phyloP scores from a whole-genome alignment of 768 basidiomycete genomes.

The Mrakia frigida region DNA sequence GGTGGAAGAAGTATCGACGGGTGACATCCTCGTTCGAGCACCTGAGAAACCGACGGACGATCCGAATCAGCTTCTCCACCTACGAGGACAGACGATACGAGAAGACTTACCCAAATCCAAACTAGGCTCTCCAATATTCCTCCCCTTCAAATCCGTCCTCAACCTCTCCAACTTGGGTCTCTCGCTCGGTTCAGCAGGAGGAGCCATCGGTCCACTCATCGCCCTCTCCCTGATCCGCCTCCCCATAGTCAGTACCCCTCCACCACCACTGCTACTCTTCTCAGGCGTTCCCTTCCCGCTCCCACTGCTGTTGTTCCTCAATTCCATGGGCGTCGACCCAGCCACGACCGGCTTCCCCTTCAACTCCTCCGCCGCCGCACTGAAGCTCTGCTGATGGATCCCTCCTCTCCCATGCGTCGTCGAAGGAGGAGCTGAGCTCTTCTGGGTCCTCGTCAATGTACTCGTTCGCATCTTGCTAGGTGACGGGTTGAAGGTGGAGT shows the following conservation, averaged over 20 bases:
- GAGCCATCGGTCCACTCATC: neutral
- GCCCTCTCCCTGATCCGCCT: neutral
- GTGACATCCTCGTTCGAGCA: slow-evolving; percentile 35
- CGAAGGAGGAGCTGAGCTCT: slow-evolving; percentile 14
- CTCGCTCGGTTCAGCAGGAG: slow-evolving; percentile 42
- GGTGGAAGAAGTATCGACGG: slow-evolving; percentile 22
- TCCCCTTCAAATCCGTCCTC: slow-evolving; percentile 59
- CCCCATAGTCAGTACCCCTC: neutral
- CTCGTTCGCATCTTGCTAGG: neutral
- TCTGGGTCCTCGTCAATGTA: neutral
- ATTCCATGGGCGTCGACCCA: neutral
- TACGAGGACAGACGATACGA: too few species aligned
- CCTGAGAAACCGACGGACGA: neutral
- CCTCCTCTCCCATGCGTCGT: neutral
- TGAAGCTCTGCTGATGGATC: neutral
- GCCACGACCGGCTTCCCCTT: neutral
- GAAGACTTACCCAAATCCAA: slow-evolving; percentile 58
- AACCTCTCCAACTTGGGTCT: slow-evolving; percentile 64
- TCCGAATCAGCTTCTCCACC: neutral
- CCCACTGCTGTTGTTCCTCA: neutral
- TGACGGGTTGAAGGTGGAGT: too few species aligned
- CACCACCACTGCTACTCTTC: neutral
- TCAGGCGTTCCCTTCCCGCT: neutral
- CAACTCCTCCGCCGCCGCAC: neutral
- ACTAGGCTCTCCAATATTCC: slow-evolving; percentile 40